Percentiles rank a stretch among this genome's conserved stretches.
Conservation (phyloP, 78 protist species). For the Bigelowiella natans region DNA sequence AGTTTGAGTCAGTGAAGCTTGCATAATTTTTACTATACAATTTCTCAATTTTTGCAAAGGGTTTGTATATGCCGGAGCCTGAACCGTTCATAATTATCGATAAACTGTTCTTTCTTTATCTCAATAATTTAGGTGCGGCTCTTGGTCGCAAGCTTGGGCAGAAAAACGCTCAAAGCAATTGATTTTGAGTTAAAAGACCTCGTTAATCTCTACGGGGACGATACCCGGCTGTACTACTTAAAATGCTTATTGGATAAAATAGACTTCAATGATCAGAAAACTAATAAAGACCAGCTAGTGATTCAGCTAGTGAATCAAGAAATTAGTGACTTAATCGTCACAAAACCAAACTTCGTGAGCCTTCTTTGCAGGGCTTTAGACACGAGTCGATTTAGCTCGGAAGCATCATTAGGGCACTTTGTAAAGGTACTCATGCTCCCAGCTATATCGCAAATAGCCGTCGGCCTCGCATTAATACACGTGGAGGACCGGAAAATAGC, state of each 20-base stretch:
- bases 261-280: neutral
- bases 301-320: neutral
- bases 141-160: neutral
- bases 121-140: neutral
- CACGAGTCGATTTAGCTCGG: neutral
- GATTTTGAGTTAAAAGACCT: neutral
- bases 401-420: neutral
- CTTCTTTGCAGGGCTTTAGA: neutral
- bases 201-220: conserved; percentile 7
- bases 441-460: neutral
- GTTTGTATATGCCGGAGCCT: too few species aligned
- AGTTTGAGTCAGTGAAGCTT: too few species aligned
- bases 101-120: neutral
- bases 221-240: neutral
- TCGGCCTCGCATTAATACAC: neutral
- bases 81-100: too few species aligned
- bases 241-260: conserved; percentile 1
- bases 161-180: neutral
- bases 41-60: too few species aligned
- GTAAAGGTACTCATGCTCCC: neutral
- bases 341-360: neutral
- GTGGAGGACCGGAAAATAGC: neutral
- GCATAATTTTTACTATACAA: too few species aligned
- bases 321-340: neutral
- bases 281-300: neutral